Evolutionary conservation across 345 rosid genomes (phyloP), one percentile per base, ranked within the genome.

Genomic region (Pistacia integerrima): DNA sequence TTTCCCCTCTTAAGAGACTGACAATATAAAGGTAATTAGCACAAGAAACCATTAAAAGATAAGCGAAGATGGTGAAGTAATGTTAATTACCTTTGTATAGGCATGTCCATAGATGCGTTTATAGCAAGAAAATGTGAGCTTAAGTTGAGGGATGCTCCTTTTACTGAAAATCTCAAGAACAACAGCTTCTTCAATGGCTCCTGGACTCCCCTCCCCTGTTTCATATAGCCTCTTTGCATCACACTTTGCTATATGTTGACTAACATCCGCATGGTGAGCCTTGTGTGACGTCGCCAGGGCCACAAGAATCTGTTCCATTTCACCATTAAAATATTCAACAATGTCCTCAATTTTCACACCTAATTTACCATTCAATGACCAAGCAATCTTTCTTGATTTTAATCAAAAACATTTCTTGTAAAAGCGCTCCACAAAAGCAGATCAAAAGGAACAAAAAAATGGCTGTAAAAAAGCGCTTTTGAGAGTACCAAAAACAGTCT

Each of bases 231-330:
- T 85, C 77, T 67, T 85, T 1, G 91, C 91, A 72, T 91, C 91
- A 46, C 93, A 88, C 75, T 89, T 84, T 28, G 88, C 90, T 8
- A 87, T 38, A 49, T 88, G 92, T 46, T 85, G 87, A 76, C 91
- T 90, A 41, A 82, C 84, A 69, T 91, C 92, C 14, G 66, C 88
- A n/a, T 88, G 75, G 78, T 84, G 92, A 35, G 92, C 91, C 81
- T 85, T 85, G 84, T 91, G 97, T 57, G 93, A 91, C 54, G 92
- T 73, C 7, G 83, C 84, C 63, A 91, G 67, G 13, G 97, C 97
- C 69, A 81, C 82, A 1, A 90, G 82, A 76, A 90, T 88, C 93
- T 91, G 85, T 65, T 13, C 59, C 57, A 41, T 54, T 66, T 11
- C 51, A 11, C 35, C 35, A 60, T 60, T 13, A 60, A 58, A 9